Evolutionary conservation across 306 rosid species (phyloP), one percentile per base, ranked within the genome.

Genomic region (Morella rubra): DNA sequence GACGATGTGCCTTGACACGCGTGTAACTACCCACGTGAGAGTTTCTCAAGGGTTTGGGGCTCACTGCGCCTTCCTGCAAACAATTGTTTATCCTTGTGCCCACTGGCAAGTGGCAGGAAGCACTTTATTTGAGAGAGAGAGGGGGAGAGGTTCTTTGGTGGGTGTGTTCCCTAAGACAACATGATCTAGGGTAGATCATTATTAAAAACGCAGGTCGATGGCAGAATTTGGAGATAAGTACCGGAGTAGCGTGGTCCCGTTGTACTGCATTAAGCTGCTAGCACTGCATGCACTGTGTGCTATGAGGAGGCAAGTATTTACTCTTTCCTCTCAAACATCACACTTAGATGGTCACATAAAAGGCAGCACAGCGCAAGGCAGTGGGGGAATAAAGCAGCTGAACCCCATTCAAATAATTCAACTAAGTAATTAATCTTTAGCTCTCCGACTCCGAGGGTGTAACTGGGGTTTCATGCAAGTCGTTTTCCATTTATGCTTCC

Each of bases 241-340:
- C 42, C 52, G 76, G 24, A 77, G 24, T 80, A 80, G 90, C 42
- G 88, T 86, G 90, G 92, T 88, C 90, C 90, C 74, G 70, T 70
- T 50, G 47, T 68, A 83, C 73, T 22, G 56, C 73, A 72, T 40
- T 8, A 18, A 13, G 4, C 50, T 18, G 27, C 71, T 18, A 41
- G 50, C 19, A 42, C 20, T 61, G 68, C 68, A 6, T 18, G 32
- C 24, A 13, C 46, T 13, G 66, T 54, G 41, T 40, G 61, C 14
- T 54, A 50, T 74, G 66, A 69, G 72, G 72, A 69, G 71, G 83
- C 78, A 53, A 56, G 13, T 77, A 55, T 69, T 41, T 5, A 8
- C 71, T 61, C 12, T 77, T 8, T 20, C 50, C 40, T 37, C 73
- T 75, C 64, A 46, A 62, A 40, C 80, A 58, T 76, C 73, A 55